A percentile compares a stretch with the other conserved stretches of the same genome.
phyloP scores from a whole-genome alignment of 352 stramenopile species.

The Aphanomyces invadans region DNA sequence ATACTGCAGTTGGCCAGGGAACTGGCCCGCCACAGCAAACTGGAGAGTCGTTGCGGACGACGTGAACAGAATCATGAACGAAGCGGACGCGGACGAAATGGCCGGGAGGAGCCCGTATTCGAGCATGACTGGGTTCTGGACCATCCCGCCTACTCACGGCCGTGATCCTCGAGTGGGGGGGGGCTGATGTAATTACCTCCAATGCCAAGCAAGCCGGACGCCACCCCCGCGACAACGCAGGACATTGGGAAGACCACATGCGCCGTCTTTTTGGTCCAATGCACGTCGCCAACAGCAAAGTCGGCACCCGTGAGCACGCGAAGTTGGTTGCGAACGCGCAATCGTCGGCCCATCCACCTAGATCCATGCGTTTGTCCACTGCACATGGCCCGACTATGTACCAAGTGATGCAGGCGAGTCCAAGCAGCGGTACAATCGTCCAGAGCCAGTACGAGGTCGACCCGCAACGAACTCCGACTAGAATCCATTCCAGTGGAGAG shows the following conservation, averaged over 20 bases:
- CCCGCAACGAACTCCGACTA: slow-evolving; percentile 90
- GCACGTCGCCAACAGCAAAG: slow-evolving; percentile 90
- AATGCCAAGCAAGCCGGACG: slow-evolving; percentile 92
- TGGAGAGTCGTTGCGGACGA: slow-evolving; percentile 91
- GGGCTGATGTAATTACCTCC: slow-evolving; percentile 39
- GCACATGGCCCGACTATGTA: background rate
- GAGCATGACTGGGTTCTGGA: slow-evolving; percentile 96
- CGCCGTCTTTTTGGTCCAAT: slow-evolving; percentile 87
- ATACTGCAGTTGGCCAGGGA: slow-evolving; percentile 62
- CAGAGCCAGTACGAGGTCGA: slow-evolving; percentile 89
- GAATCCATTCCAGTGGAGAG: background rate
- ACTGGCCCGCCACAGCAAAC: slow-evolving; percentile 75
- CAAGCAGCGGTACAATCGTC: slow-evolving; percentile 72
- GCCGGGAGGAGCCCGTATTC: slow-evolving; percentile 92
- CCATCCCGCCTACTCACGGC: slow-evolving; percentile 76
- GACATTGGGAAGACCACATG: slow-evolving; percentile 86
- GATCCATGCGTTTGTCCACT: background rate
- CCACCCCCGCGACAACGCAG: slow-evolving; percentile 90
- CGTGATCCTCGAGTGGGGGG: background rate
- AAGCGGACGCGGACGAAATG: slow-evolving; percentile 87
- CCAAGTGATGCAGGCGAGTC: slow-evolving; percentile 51
- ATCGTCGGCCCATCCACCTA: slow-evolving; percentile 41
- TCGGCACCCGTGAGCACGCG: slow-evolving; percentile 56
- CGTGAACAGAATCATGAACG: slow-evolving; percentile 86
- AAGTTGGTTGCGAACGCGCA: slow-evolving; percentile 64